Conservation (phyloP, 2,329 filamentous ascomycete genomes). For the Apiospora rasikravindrae region DNA sequence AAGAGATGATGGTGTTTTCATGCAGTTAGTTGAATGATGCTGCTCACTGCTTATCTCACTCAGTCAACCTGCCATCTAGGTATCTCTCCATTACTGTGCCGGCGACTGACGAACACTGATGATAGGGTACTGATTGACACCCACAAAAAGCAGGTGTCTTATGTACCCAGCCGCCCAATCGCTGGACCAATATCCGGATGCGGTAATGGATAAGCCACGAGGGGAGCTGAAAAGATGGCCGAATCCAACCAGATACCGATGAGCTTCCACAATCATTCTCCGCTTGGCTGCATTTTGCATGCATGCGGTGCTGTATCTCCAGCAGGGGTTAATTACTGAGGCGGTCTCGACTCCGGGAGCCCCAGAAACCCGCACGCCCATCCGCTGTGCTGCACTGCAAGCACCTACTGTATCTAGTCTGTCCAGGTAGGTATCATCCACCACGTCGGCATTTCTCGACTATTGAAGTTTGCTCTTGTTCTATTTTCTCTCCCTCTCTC, state of each 20-base stretch:
- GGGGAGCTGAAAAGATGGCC: conserved; percentile 13
- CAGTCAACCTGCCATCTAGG: not conserved
- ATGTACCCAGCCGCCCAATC: not conserved
- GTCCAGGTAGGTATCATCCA: not conserved
- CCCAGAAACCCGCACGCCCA: not conserved
- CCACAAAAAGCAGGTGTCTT: not conserved
- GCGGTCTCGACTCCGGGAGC: conserved; percentile 15
- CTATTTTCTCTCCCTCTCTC: not conserved
- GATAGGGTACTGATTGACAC: not conserved
- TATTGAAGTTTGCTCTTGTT: not conserved
- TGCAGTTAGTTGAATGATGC: not conserved
- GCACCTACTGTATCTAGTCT: not conserved
- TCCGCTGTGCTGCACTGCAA: not conserved
- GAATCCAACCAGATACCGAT: conserved; percentile 6
- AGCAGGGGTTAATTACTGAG: not conserved
- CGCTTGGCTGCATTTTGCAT: conserved; percentile 10
- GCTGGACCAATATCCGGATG: not conserved
- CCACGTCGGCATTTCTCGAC: not conserved
- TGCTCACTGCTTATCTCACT: not conserved
- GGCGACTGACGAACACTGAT: not conserved
- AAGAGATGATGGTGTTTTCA: not conserved
- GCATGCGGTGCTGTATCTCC: conserved; percentile 4
- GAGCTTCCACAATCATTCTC: conserved; percentile 6
- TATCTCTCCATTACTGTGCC: not conserved
- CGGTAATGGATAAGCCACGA: conserved; percentile 1